These are phyloP conservation scores for Aureoboletus auriporus DNA, from an alignment of 768 basidiomycete genomes.

Conservation along the genomic window DNA sequence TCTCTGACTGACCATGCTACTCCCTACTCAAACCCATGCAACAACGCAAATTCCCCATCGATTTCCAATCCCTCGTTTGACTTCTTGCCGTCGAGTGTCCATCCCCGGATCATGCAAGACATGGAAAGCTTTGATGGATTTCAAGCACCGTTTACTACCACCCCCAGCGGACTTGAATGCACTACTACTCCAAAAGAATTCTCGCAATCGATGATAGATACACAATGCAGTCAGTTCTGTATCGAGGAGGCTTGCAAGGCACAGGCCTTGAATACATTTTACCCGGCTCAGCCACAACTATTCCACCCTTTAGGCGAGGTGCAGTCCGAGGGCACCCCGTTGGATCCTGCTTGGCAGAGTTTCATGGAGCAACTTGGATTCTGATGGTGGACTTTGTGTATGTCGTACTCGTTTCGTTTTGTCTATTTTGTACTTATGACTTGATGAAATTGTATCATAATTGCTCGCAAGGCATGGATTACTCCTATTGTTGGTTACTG, in stretches of 20 bases:
- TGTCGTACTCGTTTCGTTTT: not conserved
- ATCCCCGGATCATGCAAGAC: slow-evolving; percentile 47
- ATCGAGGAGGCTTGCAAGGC: slow-evolving; percentile 12
- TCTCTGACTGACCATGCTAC: slow-evolving; percentile 12
- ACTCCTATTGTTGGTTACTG: too few relatives aligned
- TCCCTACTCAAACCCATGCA: slow-evolving; percentile 10
- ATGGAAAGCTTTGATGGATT: slow-evolving; percentile 42
- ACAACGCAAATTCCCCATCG: not conserved
- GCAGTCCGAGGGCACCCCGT: slow-evolving; percentile 27
- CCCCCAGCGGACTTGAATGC: slow-evolving; percentile 22
- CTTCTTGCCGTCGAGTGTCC: slow-evolving; percentile 11
- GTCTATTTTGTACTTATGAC: too few relatives aligned
- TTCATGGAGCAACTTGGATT: slow-evolving; percentile 68
- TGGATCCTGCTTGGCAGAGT: slow-evolving; percentile 64
- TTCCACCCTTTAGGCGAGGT: slow-evolving; percentile 4
- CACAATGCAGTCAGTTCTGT: slow-evolving; percentile 24
- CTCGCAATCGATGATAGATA: slow-evolving; percentile 28
- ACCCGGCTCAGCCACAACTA: slow-evolving; percentile 12
- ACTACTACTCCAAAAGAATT: slow-evolving; percentile 24
- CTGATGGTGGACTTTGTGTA: slow-evolving; percentile 10
- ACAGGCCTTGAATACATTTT: slow-evolving; percentile 14
- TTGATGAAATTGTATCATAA: too few relatives aligned
- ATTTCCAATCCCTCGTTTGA: slow-evolving; percentile 6
- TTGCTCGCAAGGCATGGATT: too few relatives aligned
- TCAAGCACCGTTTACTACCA: slow-evolving; percentile 16